Evolutionary conservation across 495 filamentous ascomycete species (phyloP).

Genomic region (Podospora sp.): DNA sequence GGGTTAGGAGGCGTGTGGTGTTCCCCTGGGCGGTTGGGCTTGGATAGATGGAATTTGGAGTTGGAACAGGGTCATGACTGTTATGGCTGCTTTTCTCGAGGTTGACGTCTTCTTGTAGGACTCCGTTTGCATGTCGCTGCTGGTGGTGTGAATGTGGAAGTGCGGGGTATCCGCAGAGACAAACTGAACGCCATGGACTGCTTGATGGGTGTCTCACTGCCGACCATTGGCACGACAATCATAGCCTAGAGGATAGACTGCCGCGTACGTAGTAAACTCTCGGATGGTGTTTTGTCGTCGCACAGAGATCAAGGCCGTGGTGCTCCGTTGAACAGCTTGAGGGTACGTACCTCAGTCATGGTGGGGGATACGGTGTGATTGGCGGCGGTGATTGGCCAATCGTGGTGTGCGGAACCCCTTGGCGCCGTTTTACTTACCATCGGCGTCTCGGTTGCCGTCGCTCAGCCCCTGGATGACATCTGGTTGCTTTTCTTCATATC

Average conservation of each 20-base stretch:
- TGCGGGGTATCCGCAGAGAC: too few species aligned
- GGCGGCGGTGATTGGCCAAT: slow-evolving; percentile 19
- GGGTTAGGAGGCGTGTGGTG: background rate
- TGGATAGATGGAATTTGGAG: background rate
- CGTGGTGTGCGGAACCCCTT: background rate
- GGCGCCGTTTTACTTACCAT: slow-evolving; percentile 2
- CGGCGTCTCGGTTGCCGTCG: background rate
- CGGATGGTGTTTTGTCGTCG: background rate
- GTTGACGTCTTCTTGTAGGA: background rate
- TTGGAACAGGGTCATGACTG: background rate
- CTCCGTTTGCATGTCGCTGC: background rate
- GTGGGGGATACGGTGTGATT: background rate
- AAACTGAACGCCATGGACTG: too few species aligned
- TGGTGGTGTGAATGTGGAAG: too few species aligned
- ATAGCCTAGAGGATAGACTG: too few species aligned
- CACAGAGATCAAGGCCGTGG: background rate
- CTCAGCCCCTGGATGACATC: background rate
- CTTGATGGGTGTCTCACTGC: too few species aligned
- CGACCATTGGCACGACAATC: too few species aligned
- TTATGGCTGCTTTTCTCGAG: background rate
- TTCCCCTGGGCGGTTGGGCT: background rate
- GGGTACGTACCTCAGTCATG: background rate
- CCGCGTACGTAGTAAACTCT: too few species aligned
- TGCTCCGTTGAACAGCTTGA: background rate
- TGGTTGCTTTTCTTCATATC: background rate